Base-by-base conservation (phyloP, 306 rosid genomes). In the Ammopiptanthus mongolicus region DNA sequence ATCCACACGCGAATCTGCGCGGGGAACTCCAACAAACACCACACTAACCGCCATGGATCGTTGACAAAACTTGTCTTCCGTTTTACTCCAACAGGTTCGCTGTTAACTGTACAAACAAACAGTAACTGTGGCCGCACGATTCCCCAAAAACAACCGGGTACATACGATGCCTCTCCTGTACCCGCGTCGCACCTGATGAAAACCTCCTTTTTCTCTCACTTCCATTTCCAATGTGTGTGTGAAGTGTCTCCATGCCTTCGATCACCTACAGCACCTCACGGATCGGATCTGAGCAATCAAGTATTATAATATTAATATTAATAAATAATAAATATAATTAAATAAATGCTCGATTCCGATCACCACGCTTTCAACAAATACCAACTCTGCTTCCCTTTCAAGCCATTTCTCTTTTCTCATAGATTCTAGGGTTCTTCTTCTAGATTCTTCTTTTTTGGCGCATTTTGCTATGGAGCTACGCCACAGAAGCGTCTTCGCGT, bases 201-300 rank as follows among this genome's bases (percentile, higher is more conserved):
- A 36, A 33, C 56, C 47, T 60, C 36, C 46, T 22, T 10, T 56
- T 69, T 55, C 73, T 23, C 25, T 70, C 66, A 8, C 81, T 41
- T 41, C 4, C 47, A 41, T 41, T 41, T 41, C 47, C 47, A 44
- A 15, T 0, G 15, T 44, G 50, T 42, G 5, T 13, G 5, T 44
- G 50, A 42, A 12, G 50, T 44, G 76, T 69, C 78, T 7, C 51
- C 34, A 5, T 53, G 71, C 57, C 69, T 71, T 60, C 69, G 82
- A 82, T 87, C 90, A 41, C 83, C 88, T 80, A 71, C 81, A 67
- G 65, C 74, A 78, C 86, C 87, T 84, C 81, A 63, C 78, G 92
- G 90, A 89, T 89, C 92, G 89, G 98, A 93, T 93, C 98, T 82
- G 47, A 39, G 52, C 19, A 46, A 65, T 73, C 78, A 23, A 66